Evolutionary conservation across 2,329 filamentous ascomycete species (phyloP).

Genomic region (Exophiala oligosperma): DNA sequence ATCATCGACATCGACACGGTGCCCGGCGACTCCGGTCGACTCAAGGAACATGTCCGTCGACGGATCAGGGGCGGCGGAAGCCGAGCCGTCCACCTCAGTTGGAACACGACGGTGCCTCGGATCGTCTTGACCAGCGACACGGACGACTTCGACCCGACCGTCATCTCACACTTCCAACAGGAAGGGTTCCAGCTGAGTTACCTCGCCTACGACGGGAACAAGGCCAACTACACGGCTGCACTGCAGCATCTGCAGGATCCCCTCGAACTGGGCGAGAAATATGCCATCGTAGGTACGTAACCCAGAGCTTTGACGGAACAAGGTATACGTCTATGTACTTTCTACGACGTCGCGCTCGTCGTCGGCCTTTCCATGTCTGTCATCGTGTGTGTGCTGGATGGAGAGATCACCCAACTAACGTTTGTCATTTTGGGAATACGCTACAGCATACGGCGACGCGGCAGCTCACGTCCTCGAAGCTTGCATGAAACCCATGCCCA

Average conservation of each 20-base stretch:
- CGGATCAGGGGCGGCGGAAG: constrained; percentile 9
- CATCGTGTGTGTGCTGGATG: no score
- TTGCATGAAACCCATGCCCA: constrained; percentile 57
- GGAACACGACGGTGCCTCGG: constrained; percentile 20
- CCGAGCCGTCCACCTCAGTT: constrained; percentile 16
- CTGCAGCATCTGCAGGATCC: constrained; percentile 54
- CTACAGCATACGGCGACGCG: constrained; percentile 61
- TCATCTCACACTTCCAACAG: constrained; percentile 55
- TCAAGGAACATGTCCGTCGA: constrained; percentile 13
- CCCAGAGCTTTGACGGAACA: background rate
- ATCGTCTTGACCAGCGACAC: constrained; percentile 30
- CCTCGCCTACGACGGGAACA: constrained; percentile 53
- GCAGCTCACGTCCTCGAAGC: constrained; percentile 61
- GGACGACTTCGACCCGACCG: constrained; percentile 54
- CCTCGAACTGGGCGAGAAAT: constrained; percentile 59
- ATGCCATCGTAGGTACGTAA: constrained; percentile 60
- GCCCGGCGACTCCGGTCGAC: constrained; percentile 6
- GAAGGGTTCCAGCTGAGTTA: constrained; percentile 63
- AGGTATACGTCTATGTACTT: no score
- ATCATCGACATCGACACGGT: constrained; percentile 23
- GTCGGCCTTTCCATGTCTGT: no score
- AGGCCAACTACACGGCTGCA: constrained; percentile 52
- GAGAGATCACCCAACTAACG: no score
- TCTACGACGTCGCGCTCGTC: no score
- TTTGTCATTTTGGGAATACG: no score